Base-by-base conservation (phyloP, 2,329 filamentous ascomycete genomes). In the Myrmaecium sp. region DNA sequence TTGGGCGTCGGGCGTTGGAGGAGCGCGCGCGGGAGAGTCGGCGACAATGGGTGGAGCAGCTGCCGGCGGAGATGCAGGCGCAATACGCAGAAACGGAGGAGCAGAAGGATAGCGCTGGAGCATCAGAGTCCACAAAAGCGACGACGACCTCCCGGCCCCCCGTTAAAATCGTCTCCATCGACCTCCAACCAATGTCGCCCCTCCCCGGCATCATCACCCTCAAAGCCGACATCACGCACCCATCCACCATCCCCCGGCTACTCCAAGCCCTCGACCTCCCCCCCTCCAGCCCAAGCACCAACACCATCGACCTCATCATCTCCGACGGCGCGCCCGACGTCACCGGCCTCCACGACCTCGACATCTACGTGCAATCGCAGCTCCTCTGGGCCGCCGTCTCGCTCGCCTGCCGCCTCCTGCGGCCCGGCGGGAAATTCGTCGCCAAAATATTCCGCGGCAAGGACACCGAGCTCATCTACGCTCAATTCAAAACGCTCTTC, bases 341-440 rank as follows among this genome's bases (percentile, higher is more conserved):
- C 8, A 98, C 89, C 1, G 89, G 89, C 12, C 65, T 98, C 1
- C 89, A 98, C 51, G 89, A 98, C 49, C 69, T 98, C 18, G 89
- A 98, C 53, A 95, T 95, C 39, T 98, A 98, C 54, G 80, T 98
- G 11, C 89, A 98, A 55, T 84, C 80, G 6, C 89, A 95, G 54
- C 66, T 98, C 6, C 74, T 98, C 26, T 94, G 91, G 52, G 82
- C 86, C 0, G 89, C 89, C 0, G 67, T 98, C 12, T 93, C 94
- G 49, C 69, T 98, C 3, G 83, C 89, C 0, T 69, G 94, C 8
- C 92, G 86, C 46, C 83, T 98, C 8, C 67, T 98, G 13, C 78
- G 79, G 32, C 84, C 84, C 0, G 89, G 89, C 22, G 89, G 89
- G 35, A 92, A 82, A 44, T 98, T 98, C 41, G 86, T 98, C 5